Percentiles rank a stretch among this genome's conserved stretches.
Conservation (phyloP, 805 yeast species). For the Hanseniaspora mollemarum region DNA sequence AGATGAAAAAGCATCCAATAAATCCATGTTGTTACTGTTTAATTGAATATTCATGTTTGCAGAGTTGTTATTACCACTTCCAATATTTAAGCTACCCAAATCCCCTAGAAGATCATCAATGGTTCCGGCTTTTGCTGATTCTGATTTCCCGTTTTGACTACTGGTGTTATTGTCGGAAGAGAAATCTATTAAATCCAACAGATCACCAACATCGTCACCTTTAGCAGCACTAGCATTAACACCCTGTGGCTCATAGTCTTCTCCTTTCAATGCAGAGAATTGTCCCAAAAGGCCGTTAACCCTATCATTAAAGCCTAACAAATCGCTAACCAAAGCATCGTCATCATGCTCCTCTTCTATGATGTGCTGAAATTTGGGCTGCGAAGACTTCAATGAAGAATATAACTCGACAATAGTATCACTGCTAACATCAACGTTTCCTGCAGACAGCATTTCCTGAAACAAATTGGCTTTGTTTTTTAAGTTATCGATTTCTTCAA, state of each 20-base stretch:
- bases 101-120: slow-evolving; percentile 65
- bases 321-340: slow-evolving; percentile 51
- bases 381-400: slow-evolving; percentile 66
- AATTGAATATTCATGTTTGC: slow-evolving; percentile 27
- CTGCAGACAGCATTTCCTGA: slow-evolving; percentile 68
- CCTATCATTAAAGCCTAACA: slow-evolving; percentile 61
- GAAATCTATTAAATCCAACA: slow-evolving; percentile 59
- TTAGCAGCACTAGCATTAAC: slow-evolving; percentile 33
- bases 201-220: slow-evolving; percentile 32
- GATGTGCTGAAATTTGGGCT: slow-evolving; percentile 75
- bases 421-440: slow-evolving; percentile 28
- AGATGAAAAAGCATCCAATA: slow-evolving; percentile 20
- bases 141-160: slow-evolving; percentile 18
- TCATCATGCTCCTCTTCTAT: slow-evolving; percentile 68
- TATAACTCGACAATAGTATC: slow-evolving; percentile 76
- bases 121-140: slow-evolving; percentile 14
- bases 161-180: slow-evolving; percentile 39
- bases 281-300: slow-evolving; percentile 59
- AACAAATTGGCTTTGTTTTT: slow-evolving; percentile 77
- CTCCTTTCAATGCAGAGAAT: slow-evolving; percentile 52
- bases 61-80: slow-evolving; percentile 35
- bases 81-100: slow-evolving; percentile 49
- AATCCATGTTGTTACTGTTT: slow-evolving; percentile 18
- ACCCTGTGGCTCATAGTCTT: slow-evolving; percentile 47
- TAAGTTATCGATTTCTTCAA: slow-evolving; percentile 72